Percentiles rank a stretch among this genome's conserved stretches.
phyloP scores from a whole-genome alignment of 192 early-diverging fungal species.

The Phlyctochytrium planicorne region DNA sequence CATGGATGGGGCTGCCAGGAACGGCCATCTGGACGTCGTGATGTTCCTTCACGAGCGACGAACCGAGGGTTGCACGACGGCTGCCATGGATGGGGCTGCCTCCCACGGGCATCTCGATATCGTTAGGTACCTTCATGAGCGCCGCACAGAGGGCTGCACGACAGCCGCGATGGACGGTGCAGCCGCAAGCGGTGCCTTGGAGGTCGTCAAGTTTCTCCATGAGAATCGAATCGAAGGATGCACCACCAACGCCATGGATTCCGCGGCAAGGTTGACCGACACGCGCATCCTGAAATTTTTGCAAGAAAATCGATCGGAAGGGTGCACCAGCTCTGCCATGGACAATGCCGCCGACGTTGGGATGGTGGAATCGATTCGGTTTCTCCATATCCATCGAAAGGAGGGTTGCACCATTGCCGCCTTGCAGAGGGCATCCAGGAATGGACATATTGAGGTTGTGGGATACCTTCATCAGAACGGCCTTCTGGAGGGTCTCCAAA shows the following conservation, averaged over 20 bases:
- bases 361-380: background rate
- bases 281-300: conserved; percentile 15
- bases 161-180: too few relatives aligned
- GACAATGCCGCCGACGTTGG: background rate
- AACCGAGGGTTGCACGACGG: too few relatives aligned
- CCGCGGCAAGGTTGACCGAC: too few relatives aligned
- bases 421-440: conserved; percentile 4
- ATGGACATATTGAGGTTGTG: conserved; percentile 19
- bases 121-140: too few relatives aligned
- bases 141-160: too few relatives aligned
- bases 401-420: conserved; percentile 13
- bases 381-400: conserved; percentile 9
- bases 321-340: conserved; percentile 12
- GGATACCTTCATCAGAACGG: conserved; percentile 8
- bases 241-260: conserved; percentile 11
- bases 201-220: conserved; percentile 13
- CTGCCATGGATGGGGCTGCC: too few relatives aligned
- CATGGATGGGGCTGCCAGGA: conserved; percentile 8
- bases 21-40: conserved; percentile 17
- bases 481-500: too few relatives aligned
- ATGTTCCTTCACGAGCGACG: conserved; percentile 9
- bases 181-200: conserved; percentile 10
- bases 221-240: conserved; percentile 25
- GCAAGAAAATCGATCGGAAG: conserved; percentile 22
- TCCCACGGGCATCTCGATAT: too few relatives aligned